Conservation (phyloP, 306 rosid species). For the Mucuna pruriens region DNA sequence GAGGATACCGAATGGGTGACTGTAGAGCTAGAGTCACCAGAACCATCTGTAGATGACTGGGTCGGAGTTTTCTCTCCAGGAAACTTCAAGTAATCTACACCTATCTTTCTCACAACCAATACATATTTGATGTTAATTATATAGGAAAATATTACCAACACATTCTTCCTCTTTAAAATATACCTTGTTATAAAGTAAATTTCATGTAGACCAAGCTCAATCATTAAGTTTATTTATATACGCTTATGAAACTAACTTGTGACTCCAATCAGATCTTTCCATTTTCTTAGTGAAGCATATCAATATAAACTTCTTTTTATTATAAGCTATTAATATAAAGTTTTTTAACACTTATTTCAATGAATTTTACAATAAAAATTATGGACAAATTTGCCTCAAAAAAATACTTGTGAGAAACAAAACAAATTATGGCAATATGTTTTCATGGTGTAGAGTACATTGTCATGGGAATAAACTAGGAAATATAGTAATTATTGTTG, state of each 20-base stretch:
- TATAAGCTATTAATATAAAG: no score
- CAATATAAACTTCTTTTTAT: no score
- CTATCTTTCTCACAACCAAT: not conserved
- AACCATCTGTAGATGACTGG: constrained; percentile 60
- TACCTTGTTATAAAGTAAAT: not conserved
- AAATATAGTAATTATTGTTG: not conserved
- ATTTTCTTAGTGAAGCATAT: no score
- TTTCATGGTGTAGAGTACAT: not conserved
- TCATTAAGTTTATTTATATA: no score
- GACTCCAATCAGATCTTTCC: no score
- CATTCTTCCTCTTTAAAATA: not conserved
- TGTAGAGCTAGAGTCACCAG: constrained; percentile 41
- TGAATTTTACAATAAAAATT: no score
- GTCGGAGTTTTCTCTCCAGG: constrained; percentile 72
- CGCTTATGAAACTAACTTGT: no score
- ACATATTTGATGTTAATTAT: not conserved
- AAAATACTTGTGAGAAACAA: no score
- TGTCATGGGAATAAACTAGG: not conserved
- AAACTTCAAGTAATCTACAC: constrained; percentile 52
- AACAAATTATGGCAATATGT: no score
- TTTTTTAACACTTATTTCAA: no score
- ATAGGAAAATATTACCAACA: not conserved
- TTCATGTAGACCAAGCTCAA: not conserved
- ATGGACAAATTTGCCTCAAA: no score
- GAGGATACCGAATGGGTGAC: constrained; percentile 59